Conservation (phyloP, 2,329 filamentous ascomycete species). For the Aspergillus sojae region DNA sequence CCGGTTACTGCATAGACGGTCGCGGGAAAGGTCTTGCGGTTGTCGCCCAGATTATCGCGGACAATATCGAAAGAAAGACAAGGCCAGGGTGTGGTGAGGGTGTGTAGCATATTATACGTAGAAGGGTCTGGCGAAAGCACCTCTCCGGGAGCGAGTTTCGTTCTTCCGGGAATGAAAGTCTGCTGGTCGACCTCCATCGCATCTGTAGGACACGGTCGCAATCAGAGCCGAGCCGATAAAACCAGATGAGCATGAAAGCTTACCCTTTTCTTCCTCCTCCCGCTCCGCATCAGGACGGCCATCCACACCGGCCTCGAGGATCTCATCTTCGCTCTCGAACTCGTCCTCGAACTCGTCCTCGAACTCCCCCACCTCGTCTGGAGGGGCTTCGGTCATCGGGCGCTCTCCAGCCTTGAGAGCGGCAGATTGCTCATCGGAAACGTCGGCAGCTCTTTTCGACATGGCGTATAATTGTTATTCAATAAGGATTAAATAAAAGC, state of each 20-base stretch:
- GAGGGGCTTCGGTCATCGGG: slow-evolving; percentile 53
- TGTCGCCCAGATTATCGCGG: slow-evolving; percentile 80
- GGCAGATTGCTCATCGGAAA: slow-evolving; percentile 51
- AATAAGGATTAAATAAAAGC: slow-evolving; percentile 8
- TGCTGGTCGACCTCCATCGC: slow-evolving; percentile 93
- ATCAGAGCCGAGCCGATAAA: slow-evolving; percentile 18
- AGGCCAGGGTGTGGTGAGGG: slow-evolving; percentile 90
- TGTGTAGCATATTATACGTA: slow-evolving; percentile 98
- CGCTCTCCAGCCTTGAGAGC: slow-evolving; percentile 65
- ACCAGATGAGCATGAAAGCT: slow-evolving; percentile 21
- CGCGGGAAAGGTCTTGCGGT: slow-evolving; percentile 89
- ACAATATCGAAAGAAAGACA: slow-evolving; percentile 95
- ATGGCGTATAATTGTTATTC: slow-evolving; percentile 42
- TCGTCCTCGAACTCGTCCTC: slow-evolving; percentile 91
- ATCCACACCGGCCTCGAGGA: slow-evolving; percentile 91
- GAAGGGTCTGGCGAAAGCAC: slow-evolving; percentile 86
- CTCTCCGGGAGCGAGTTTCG: slow-evolving; percentile 87
- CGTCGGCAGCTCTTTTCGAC: slow-evolving; percentile 63
- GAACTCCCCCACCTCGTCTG: slow-evolving; percentile 63
- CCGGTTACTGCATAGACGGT: slow-evolving; percentile 94
- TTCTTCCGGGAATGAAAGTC: slow-evolving; percentile 93
- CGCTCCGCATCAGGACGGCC: slow-evolving; percentile 88
- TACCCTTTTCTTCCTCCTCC: slow-evolving; percentile 80
- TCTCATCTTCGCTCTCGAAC: slow-evolving; percentile 90
- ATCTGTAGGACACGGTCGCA: slow-evolving; percentile 45